Percentiles rank a stretch among this genome's conserved stretches.
These are phyloP conservation scores for Mortierella antarctica DNA, from an alignment of 192 early-diverging fungal genomes.

Conservation along the genomic window DNA sequence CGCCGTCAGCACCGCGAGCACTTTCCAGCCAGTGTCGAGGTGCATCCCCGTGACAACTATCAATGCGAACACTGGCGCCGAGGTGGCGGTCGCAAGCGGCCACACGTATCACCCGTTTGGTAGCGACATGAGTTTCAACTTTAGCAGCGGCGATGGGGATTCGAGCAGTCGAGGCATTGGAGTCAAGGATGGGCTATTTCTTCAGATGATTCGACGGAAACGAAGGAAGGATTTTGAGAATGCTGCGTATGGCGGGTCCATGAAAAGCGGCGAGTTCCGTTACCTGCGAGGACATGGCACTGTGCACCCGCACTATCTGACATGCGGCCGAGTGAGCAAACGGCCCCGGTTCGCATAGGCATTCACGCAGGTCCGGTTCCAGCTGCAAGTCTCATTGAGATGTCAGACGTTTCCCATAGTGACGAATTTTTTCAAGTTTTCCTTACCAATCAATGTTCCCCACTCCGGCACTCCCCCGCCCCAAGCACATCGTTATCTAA, in stretches of 20 bases:
- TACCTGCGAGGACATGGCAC: slow-evolving; percentile 3
- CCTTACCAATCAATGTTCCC: no score
- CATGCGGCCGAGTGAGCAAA: slow-evolving; percentile 32
- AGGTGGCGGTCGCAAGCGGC: neutral
- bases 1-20: neutral
- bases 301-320: slow-evolving; percentile 2
- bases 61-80: neutral
- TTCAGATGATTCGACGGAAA: slow-evolving; percentile 19
- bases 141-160: neutral
- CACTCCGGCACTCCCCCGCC: no score
- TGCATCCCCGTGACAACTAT: slow-evolving; percentile 21
- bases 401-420: no score
- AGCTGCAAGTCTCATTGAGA: no score
- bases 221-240: slow-evolving; percentile 28
- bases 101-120: neutral
- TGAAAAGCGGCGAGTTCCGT: slow-evolving; percentile 12
- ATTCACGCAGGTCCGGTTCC: no score
- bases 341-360: slow-evolving; percentile 20
- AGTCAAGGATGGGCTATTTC: neutral
- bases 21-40: slow-evolving; percentile 12
- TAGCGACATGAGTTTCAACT: neutral
- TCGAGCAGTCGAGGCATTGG: neutral
- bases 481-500: no score
- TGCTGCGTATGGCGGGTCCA: neutral
- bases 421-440: no score